These are phyloP conservation scores for Tulasnella sp. DNA, from an alignment of 768 basidiomycete genomes.

Conservation along the genomic window DNA sequence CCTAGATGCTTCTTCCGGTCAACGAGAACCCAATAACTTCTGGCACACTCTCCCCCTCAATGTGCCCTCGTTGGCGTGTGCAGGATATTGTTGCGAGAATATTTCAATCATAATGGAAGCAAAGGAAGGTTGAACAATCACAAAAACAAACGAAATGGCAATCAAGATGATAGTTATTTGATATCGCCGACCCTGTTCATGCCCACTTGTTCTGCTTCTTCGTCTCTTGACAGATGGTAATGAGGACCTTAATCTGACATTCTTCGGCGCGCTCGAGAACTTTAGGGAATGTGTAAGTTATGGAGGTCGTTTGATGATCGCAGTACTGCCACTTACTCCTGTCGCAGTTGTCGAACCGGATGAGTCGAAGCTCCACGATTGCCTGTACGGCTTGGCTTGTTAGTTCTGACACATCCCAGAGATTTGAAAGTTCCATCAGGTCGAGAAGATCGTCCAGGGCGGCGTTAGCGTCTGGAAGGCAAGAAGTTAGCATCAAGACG, in stretches of 20 bases:
- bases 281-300: neutral
- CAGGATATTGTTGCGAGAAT: no score
- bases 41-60: no score
- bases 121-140: no score
- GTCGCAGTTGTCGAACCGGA: neutral
- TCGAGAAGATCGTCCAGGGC: neutral
- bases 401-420: conserved; percentile 13
- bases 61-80: no score
- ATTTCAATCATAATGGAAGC: no score
- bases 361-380: neutral
- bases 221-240: neutral
- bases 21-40: no score
- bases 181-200: neutral
- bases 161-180: no score
- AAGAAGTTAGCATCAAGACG: neutral
- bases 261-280: conserved; percentile 1
- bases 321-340: neutral
- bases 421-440: neutral
- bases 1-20: no score
- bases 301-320: neutral
- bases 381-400: neutral
- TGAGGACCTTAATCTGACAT: neutral
- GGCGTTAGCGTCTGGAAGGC: neutral
- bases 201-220: neutral
- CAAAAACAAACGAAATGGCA: no score